Percentiles rank a stretch among this genome's conserved stretches.
Conservation (phyloP, 192 early-diverging fungal species). For the Backusella westeae region DNA sequence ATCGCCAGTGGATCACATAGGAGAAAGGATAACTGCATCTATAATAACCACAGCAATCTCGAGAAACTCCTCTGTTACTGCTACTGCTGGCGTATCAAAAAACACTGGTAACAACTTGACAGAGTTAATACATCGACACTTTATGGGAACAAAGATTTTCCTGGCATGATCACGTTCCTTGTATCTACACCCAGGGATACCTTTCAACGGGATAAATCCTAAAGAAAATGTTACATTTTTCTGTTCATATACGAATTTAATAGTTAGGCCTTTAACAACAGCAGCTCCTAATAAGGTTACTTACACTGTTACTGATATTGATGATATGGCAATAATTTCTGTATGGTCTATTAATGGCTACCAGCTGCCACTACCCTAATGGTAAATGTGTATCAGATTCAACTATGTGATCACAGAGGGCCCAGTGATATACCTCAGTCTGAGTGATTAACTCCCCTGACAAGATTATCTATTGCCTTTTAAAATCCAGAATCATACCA, state of each 20-base stretch:
- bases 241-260: slow-evolving; percentile 31
- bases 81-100: neutral
- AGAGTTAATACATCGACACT: slow-evolving; percentile 23
- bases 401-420: slow-evolving; percentile 34
- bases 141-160: slow-evolving; percentile 17
- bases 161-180: slow-evolving; percentile 16
- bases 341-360: slow-evolving; percentile 28
- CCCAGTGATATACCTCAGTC: slow-evolving; percentile 13
- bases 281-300: slow-evolving; percentile 21
- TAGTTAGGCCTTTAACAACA: slow-evolving; percentile 28
- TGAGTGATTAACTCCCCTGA: slow-evolving; percentile 26
- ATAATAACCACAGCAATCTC: neutral
- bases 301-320: slow-evolving; percentile 20
- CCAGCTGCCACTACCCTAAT: slow-evolving; percentile 22
- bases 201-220: slow-evolving; percentile 21
- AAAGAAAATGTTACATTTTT: slow-evolving; percentile 33
- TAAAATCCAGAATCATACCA: slow-evolving; percentile 27
- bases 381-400: slow-evolving; percentile 30
- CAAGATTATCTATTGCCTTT: slow-evolving; percentile 25
- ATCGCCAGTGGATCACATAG: neutral
- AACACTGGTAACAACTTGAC: neutral
- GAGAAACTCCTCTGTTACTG: neutral
- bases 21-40: neutral
- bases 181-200: slow-evolving; percentile 20
- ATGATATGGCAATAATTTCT: slow-evolving; percentile 19